Conservation (phyloP, 805 yeast species). For the Saccharomycopsis sp. region DNA sequence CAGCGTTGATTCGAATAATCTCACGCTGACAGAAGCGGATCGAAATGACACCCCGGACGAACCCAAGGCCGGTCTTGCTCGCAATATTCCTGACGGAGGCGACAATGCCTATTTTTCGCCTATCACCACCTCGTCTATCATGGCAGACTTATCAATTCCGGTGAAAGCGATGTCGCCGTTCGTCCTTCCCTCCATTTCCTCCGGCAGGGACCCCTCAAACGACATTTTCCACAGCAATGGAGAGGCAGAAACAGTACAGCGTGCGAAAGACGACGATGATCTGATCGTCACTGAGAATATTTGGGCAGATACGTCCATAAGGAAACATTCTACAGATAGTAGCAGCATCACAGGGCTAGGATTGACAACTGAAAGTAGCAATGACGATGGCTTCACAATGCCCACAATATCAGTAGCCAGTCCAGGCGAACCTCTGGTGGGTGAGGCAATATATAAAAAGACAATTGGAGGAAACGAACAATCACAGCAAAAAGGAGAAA, state of each 20-base stretch:
- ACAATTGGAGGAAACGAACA: no score
- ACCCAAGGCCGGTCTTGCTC: slow-evolving; percentile 13
- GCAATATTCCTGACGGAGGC: slow-evolving; percentile 3
- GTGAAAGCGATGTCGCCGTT: not conserved
- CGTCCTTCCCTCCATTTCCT: not conserved
- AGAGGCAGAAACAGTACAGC: not conserved
- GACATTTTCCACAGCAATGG: not conserved
- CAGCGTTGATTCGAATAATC: not conserved
- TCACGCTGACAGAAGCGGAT: not conserved
- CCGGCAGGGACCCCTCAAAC: no score
- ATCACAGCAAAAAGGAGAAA: no score
- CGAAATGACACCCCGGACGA: not conserved
- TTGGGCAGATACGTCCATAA: not conserved
- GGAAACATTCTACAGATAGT: not conserved
- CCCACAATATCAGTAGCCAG: not conserved
- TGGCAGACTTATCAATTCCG: not conserved
- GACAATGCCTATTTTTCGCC: not conserved
- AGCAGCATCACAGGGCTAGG: not conserved
- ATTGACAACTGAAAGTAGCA: not conserved
- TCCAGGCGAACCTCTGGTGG: no score
- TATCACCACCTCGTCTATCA: not conserved
- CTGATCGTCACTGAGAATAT: not conserved
- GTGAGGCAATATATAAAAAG: no score
- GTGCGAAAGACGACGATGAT: not conserved
- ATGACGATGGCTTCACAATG: not conserved